These are phyloP conservation scores for Miscanthus sacchariflorus DNA, from an alignment of 202 grass and related monocot genomes.

Conservation along the genomic window DNA sequence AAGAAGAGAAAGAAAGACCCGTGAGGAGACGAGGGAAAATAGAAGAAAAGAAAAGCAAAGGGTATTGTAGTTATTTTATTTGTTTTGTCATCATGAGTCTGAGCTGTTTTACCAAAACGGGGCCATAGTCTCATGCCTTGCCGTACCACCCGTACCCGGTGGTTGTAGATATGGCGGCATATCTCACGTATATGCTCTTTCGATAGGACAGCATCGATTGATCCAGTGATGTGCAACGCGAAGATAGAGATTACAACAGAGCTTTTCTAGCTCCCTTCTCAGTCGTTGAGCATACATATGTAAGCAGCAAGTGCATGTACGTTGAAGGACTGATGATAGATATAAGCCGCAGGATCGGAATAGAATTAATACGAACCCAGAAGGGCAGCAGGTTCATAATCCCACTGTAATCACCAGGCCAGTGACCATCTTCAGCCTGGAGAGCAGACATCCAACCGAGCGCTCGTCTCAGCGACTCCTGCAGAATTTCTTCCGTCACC, in stretches of 20 bases:
- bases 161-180: background rate
- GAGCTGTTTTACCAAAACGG: too few species aligned
- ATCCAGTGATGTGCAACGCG: background rate
- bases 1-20: too few species aligned
- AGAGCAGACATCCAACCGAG: background rate
- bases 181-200: background rate
- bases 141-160: background rate
- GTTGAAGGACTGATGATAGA: too few species aligned
- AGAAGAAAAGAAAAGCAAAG: too few species aligned
- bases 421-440: background rate
- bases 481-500: background rate
- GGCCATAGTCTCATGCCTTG: too few species aligned
- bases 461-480: background rate
- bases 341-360: too few species aligned
- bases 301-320: too few species aligned
- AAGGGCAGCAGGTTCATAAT: background rate
- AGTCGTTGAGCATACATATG: too few species aligned
- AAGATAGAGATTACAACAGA: background rate
- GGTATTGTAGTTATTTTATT: too few species aligned
- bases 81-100: too few species aligned
- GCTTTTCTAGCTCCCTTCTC: too few species aligned
- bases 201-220: background rate
- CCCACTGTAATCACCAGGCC: constrained; percentile 3
- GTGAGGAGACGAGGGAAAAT: too few species aligned
- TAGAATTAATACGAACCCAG: background rate